A percentile compares a stretch with the other conserved stretches of the same genome.
These are phyloP conservation scores for Lipomyces chichibuensis DNA, from an alignment of 805 yeast species.

Conservation along the genomic window DNA sequence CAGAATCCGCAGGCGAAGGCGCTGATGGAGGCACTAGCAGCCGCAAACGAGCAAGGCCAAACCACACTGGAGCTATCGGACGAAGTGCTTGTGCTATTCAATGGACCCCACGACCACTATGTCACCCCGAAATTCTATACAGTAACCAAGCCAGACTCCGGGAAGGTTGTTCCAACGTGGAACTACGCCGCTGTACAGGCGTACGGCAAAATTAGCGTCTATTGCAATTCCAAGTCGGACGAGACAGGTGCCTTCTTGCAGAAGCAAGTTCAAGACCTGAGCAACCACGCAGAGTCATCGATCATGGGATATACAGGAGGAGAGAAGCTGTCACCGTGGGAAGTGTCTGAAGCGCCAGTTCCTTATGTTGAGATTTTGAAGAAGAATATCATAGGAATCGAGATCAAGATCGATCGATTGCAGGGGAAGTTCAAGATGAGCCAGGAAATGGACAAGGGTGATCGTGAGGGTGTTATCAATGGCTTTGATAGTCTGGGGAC, in stretches of 20 bases:
- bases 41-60: slow-evolving; percentile 25
- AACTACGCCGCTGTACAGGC: slow-evolving; percentile 62
- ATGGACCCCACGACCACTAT: slow-evolving; percentile 53
- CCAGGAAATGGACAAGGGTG: slow-evolving; percentile 52
- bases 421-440: slow-evolving; percentile 63
- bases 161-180: slow-evolving; percentile 73
- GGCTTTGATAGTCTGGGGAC: slow-evolving; percentile 42
- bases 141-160: slow-evolving; percentile 55
- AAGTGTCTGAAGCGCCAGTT: slow-evolving; percentile 60
- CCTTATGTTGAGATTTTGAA: slow-evolving; percentile 49
- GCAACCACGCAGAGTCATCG: slow-evolving; percentile 53
- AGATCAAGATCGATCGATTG: slow-evolving; percentile 52
- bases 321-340: slow-evolving; percentile 48
- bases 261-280: slow-evolving; percentile 50
- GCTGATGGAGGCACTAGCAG: slow-evolving; percentile 37
- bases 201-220: slow-evolving; percentile 53
- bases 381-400: slow-evolving; percentile 60
- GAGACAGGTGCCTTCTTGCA: slow-evolving; percentile 46
- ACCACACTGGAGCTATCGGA: slow-evolving; percentile 44
- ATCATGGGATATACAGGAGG: slow-evolving; percentile 39
- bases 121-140: slow-evolving; percentile 65
- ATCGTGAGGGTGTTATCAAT: slow-evolving; percentile 56
- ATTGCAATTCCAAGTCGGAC: slow-evolving; percentile 44
- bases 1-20: slow-evolving; percentile 53
- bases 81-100: slow-evolving; percentile 57